phyloP scores from a whole-genome alignment of 73 alveolate genomes.

The Paramecium bursaria region DNA sequence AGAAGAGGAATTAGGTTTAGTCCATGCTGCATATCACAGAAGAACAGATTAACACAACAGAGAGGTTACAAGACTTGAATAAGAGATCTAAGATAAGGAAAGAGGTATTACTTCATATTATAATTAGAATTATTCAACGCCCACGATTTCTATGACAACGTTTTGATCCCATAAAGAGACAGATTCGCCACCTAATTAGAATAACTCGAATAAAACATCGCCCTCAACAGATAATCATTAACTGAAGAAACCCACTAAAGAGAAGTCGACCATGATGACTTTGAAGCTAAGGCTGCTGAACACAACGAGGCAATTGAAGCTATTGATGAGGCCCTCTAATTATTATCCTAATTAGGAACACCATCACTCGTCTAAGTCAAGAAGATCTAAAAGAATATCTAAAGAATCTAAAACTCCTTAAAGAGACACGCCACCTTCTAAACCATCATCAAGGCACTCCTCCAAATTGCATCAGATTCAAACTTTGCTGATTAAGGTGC shows the following conservation, averaged over 20 bases:
- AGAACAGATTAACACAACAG: conserved; percentile 46
- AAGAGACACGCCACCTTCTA: conserved; percentile 59
- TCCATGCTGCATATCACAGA: conserved; percentile 49
- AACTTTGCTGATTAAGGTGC: conserved; percentile 62
- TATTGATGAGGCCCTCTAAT: conserved; percentile 44
- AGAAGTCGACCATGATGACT: conserved; percentile 45
- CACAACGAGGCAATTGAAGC: conserved; percentile 50
- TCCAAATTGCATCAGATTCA: conserved; percentile 47
- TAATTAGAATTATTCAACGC: conserved; percentile 43
- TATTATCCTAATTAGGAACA: conserved; percentile 35
- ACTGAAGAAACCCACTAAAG: conserved; percentile 37
- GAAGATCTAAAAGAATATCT: conserved; percentile 42
- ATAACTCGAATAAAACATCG: conserved; percentile 43
- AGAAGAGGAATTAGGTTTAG: conserved; percentile 22
- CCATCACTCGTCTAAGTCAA: conserved; percentile 58
- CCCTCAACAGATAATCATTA: conserved; percentile 37
- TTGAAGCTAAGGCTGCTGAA: conserved; percentile 56
- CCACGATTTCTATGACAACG: conserved; percentile 59
- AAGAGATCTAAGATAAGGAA: conserved; percentile 62
- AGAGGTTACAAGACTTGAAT: conserved; percentile 52
- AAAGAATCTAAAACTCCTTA: conserved; percentile 3
- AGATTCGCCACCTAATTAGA: conserved; percentile 53
- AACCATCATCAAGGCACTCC: conserved; percentile 41
- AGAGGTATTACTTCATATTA: conserved; percentile 14
- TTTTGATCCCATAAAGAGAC: conserved; percentile 47